phyloP scores from a whole-genome alignment of 768 basidiomycete species.

The Amanita inopinata region DNA sequence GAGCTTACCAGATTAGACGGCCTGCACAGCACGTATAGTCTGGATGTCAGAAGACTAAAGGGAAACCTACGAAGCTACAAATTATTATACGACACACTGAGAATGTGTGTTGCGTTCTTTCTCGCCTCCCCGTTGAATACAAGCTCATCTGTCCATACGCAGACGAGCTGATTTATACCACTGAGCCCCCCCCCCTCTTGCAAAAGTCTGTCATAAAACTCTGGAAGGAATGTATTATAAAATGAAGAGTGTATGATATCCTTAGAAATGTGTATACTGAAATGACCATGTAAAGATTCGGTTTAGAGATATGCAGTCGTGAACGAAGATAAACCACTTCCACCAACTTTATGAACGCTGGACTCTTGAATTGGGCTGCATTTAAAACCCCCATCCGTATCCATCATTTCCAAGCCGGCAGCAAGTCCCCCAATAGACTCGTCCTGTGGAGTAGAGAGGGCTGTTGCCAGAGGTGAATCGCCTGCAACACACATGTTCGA shows the following conservation, averaged over 20 bases:
- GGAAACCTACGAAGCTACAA: conserved; percentile 83
- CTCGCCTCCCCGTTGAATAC: not conserved
- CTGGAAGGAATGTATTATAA: not conserved
- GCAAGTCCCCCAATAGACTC: not conserved
- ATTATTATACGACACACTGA: conserved; percentile 60
- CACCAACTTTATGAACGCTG: not conserved
- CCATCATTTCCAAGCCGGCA: not conserved
- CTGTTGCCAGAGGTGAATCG: conserved; percentile 1
- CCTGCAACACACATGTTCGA: not conserved
- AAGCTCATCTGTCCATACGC: not conserved
- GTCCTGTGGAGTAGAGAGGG: conserved; percentile 5
- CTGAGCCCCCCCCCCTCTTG: not conserved
- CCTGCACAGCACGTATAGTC: conserved; percentile 72
- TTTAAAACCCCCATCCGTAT: not conserved
- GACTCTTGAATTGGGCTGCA: not conserved
- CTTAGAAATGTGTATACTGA: not conserved
- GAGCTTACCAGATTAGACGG: conserved; percentile 83
- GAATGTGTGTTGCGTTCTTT: conserved; percentile 17
- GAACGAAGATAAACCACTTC: not conserved
- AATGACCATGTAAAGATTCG: not conserved
- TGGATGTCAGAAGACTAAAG: conserved; percentile 83
- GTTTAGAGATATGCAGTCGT: not conserved
- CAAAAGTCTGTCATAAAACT: not conserved
- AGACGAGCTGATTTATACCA: conserved; percentile 1
- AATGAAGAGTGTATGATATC: not conserved